Evolutionary conservation across 768 basidiomycete genomes (phyloP).

Genomic region (Tephrocybe sp.): DNA sequence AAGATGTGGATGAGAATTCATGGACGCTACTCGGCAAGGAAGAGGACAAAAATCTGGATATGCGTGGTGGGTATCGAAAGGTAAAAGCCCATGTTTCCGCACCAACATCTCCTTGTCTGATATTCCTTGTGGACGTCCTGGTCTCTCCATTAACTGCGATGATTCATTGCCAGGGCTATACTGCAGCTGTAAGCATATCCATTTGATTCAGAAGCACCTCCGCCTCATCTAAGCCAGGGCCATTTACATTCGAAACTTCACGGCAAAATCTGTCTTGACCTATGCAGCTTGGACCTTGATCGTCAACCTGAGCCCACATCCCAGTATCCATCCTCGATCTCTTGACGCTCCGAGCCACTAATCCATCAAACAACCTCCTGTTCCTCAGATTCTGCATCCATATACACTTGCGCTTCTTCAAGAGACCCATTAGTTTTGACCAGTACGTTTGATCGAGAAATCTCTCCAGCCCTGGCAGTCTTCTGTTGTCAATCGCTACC

Average conservation of each 20-base stretch:
- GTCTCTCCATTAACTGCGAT: too few relatives aligned
- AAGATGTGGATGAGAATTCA: too few relatives aligned
- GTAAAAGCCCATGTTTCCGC: too few relatives aligned
- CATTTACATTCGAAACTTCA: not conserved
- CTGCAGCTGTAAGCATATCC: too few relatives aligned
- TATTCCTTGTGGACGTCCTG: too few relatives aligned
- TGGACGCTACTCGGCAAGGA: too few relatives aligned
- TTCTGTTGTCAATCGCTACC: not conserved
- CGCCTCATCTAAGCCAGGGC: too few relatives aligned
- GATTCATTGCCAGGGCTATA: too few relatives aligned
- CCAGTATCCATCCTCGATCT: not conserved
- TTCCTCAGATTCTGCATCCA: not conserved
- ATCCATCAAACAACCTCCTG: not conserved
- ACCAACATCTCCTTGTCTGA: too few relatives aligned
- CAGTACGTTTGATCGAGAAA: not conserved
- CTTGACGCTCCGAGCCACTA: not conserved
- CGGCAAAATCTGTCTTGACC: not conserved
- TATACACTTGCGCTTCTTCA: not conserved
- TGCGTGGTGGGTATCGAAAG: too few relatives aligned
- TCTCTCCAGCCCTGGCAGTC: not conserved
- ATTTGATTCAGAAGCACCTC: too few relatives aligned
- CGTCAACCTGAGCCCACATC: not conserved
- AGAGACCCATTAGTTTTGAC: not conserved
- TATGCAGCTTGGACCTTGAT: not conserved
- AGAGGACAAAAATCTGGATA: too few relatives aligned